phyloP scores from a whole-genome alignment of 2,329 filamentous ascomycete species.

The Neopestalotiopsis sp. region DNA sequence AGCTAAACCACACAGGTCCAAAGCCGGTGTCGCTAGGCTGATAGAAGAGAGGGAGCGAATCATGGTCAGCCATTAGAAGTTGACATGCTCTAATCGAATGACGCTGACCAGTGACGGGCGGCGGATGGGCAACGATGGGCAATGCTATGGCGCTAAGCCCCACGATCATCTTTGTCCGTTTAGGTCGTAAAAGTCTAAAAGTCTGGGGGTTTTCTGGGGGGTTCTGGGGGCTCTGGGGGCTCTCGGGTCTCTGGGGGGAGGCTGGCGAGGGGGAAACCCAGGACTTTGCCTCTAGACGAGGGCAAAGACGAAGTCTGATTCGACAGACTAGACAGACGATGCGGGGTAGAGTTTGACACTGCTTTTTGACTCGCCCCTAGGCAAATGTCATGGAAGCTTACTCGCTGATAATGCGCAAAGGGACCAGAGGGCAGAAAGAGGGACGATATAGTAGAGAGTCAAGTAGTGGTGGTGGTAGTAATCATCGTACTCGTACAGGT shows the following conservation, averaged over 20 bases:
- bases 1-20: not conserved
- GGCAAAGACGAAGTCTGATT: not conserved
- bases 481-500: too few species aligned
- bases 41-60: not conserved
- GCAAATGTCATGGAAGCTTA: not conserved
- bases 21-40: slow-evolving; percentile 3
- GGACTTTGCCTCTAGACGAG: not conserved
- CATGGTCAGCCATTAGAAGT: slow-evolving; percentile 10
- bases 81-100: slow-evolving; percentile 17
- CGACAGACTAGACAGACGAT: not conserved
- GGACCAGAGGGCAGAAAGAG: not conserved
- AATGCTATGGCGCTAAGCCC: slow-evolving; percentile 4
- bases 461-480: too few species aligned
- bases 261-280: too few species aligned
- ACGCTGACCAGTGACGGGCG: slow-evolving; percentile 8
- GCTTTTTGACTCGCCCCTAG: not conserved
- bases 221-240: too few species aligned
- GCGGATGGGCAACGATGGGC: not conserved
- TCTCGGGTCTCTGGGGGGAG: too few species aligned
- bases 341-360: slow-evolving; percentile 6
- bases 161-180: not conserved
- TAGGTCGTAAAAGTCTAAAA: too few species aligned
- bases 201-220: not conserved
- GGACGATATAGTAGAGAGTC: too few species aligned
- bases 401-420: slow-evolving; percentile 3